phyloP scores from a whole-genome alignment of 306 rosid species.

The Rubus idaeus region DNA sequence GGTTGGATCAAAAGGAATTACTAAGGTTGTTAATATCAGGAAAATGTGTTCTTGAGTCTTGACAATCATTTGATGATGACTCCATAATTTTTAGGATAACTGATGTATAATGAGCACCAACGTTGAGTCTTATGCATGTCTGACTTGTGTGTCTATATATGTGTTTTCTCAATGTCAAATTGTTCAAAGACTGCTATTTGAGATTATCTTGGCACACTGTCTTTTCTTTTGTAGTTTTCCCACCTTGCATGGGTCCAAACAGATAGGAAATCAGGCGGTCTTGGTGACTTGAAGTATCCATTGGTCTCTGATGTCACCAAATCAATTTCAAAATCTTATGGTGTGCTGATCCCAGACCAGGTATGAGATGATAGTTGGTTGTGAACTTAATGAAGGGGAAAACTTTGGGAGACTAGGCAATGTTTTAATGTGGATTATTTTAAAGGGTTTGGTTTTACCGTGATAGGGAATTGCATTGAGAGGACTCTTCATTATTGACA shows the following conservation, averaged over 20 bases:
- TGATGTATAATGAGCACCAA: background rate
- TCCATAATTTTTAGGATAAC: background rate
- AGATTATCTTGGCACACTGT: slow-evolving; percentile 8
- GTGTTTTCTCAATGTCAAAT: background rate
- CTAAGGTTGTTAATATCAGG: background rate
- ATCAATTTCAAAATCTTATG: slow-evolving; percentile 79
- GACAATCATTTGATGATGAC: background rate
- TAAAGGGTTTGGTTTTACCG: background rate
- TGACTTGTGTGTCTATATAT: background rate
- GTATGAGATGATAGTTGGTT: slow-evolving; percentile 39
- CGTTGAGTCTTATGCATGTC: background rate
- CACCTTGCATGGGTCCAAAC: slow-evolving; percentile 99
- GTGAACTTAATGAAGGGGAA: background rate
- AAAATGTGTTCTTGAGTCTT: background rate
- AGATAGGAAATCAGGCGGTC: slow-evolving; percentile 93
- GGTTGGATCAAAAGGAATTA: background rate
- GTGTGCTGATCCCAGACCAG: slow-evolving; percentile 89
- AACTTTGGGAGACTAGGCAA: background rate
- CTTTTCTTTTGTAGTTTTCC: slow-evolving; percentile 61
- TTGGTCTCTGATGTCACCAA: slow-evolving; percentile 85
- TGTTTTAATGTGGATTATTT: background rate
- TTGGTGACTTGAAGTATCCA: slow-evolving; percentile 94
- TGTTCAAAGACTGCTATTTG: background rate
- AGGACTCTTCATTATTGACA: slow-evolving; percentile 87
- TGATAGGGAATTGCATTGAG: slow-evolving; percentile 77